Evolutionary conservation across 2,329 filamentous ascomycete genomes (phyloP), one percentile per base, ranked within the genome.

Genomic region (Sclerotinia nivalis): DNA sequence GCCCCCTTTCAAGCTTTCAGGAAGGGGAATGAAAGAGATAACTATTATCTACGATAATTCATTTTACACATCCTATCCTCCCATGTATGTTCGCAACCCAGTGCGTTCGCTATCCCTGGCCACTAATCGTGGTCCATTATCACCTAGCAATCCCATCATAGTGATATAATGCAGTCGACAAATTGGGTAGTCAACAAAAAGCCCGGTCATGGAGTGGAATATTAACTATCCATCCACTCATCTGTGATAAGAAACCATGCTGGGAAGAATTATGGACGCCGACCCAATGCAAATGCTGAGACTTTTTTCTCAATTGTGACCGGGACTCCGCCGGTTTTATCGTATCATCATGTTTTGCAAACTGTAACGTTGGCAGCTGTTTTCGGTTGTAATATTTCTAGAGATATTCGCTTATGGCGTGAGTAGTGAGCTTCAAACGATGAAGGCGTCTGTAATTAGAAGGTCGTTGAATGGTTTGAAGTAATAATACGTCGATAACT

Each of bases 291-390:
- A 65, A 65, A 52, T 52, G 61, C 47, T 40, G 40, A 65, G 47
- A 65, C 40, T 43, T 49, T 64, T 43, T 52, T 40, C 47, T 47
- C 8, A 59, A 43, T 52, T 47, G 31, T 65, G 37, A 52, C 34
- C 49, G 61, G 37, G 20, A 40, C 34, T 34, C 61, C 34, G 52
- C 34, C 61, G 52, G 49, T 65, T 52, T 43, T 68, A 68, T 68
- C 66, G 66, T 68, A 68, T 68, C 56, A 62, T 68, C 56, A 68
- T 62, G 25, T 52, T 62, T 62, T 34, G 50, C 40, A 43, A 43
- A 43, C 34, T 25, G 64, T n/a, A 31, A 25, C 13, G 25, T 66
- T 55, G 25, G 13, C 50, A 66, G 50, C 50, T 62, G 18, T 59
- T 40, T 50, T 49, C 37, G 12, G 1, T 45, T 67, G 22, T 47